phyloP scores from a whole-genome alignment of 1,284 basidiomycete species.

The Cryptococcus neoformans region DNA sequence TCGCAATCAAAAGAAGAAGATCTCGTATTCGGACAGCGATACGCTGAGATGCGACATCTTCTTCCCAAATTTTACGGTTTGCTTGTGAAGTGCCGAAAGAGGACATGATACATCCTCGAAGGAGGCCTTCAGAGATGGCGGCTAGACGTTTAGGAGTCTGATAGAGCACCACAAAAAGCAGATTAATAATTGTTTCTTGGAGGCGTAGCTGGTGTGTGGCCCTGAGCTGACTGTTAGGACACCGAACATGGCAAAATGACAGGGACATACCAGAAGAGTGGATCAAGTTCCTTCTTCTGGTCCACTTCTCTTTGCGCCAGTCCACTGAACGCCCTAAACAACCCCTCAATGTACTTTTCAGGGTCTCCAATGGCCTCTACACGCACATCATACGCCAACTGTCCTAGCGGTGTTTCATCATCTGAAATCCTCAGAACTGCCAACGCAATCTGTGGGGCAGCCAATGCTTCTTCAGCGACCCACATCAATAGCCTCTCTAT shows the following conservation, averaged over 20 bases:
- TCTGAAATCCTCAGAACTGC: constrained; percentile 16
- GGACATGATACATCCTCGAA: constrained; percentile 35
- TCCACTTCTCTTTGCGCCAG: constrained; percentile 31
- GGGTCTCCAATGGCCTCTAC: constrained; percentile 27
- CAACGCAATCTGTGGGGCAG: constrained; percentile 32
- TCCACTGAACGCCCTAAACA: constrained; percentile 35
- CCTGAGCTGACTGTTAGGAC: constrained; percentile 16
- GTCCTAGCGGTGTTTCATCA: constrained; percentile 15
- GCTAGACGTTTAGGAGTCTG: constrained; percentile 31
- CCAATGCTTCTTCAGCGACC: constrained; percentile 36
- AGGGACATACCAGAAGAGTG: constrained; percentile 32
- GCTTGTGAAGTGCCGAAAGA: constrained; percentile 39
- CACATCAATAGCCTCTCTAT: constrained; percentile 30
- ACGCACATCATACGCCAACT: constrained; percentile 20
- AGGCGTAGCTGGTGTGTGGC: constrained; percentile 36
- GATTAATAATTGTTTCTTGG: constrained; percentile 35
- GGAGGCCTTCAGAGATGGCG: constrained; percentile 34
- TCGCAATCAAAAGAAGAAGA: constrained; percentile 31
- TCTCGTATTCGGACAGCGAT: constrained; percentile 34
- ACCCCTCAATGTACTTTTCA: constrained; percentile 31
- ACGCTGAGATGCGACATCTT: constrained; percentile 24
- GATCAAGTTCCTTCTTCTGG: constrained; percentile 11
- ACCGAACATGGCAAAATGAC: background rate
- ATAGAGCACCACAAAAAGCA: constrained; percentile 39
- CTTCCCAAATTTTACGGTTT: constrained; percentile 38